Evolutionary conservation across 2,329 filamentous ascomycete species (phyloP), one percentile per base, ranked within the genome.

Genomic region (Trichoderma sp.): DNA sequence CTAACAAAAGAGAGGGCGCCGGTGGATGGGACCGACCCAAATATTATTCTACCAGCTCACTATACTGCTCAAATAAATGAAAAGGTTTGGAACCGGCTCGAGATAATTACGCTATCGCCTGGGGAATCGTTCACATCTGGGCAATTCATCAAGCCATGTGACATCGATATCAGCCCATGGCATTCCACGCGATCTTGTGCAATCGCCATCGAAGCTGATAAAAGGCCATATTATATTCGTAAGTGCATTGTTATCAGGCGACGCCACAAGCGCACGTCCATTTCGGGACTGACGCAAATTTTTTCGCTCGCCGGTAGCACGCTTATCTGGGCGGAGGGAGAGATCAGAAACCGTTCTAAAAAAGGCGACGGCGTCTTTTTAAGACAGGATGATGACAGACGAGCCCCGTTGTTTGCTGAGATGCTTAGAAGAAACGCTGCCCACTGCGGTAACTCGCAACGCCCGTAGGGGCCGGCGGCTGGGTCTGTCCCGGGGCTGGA

Each of bases 301-400:
- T 64, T 64, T 64, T 64, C 15, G 39, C 39, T 43, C 39, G 39
- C 57, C 57, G 57, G 57, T 26, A 28, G 53, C 20, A 47, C 57
- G 66, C 66, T 69, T 69, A 69, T 69, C 66, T 69, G 57, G 57
- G 65, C 55, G 65, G 36, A 67, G 64, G 53, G 57, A 68, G 66
- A 69, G 13, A 59, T 59, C 55, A 50, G 30, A 57, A 43, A 57
- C 15, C 34, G 47, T 70, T 68, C 68, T 63, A 55, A 64, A 70
- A 70, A 57, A 47, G 47, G 30, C 47, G 59, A 57, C 68, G 66
- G 66, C 47, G 68, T 64, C 58, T 57, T 70, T 70, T 55, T 13
- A 36, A 61, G 66, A 26, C 66, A 61, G 15, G 55, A 47, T 32
- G 65, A 61, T 61, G 66, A 69, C 57, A 69, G 39, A 63, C 68